Percentiles rank a stretch among this genome's conserved stretches.
Evolutionary conservation across 495 filamentous ascomycete genomes (phyloP).

Genomic region (Margaritispora aquatica): DNA sequence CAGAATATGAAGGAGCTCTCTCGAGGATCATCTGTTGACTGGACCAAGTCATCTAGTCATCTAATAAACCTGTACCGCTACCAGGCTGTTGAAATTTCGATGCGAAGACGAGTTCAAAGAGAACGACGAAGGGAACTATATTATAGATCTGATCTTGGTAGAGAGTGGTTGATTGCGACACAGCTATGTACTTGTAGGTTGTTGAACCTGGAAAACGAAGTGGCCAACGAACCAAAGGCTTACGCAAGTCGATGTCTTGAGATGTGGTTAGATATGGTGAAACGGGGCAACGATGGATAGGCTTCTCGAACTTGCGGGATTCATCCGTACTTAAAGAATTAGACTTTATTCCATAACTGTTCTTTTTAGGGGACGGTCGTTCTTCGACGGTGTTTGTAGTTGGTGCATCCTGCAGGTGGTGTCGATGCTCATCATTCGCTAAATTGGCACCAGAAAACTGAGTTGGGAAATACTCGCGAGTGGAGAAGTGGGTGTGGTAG

Average conservation of each 20-base stretch:
- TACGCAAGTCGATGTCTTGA: not conserved
- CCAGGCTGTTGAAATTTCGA: not conserved
- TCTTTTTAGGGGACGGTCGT: not conserved
- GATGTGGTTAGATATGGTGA: no score
- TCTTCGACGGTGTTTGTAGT: not conserved
- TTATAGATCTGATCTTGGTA: not conserved
- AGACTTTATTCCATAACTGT: not conserved
- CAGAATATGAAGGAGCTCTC: not conserved
- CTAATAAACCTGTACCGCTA: not conserved
- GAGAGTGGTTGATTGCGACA: not conserved
- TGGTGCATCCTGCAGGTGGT: not conserved
- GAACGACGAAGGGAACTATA: not conserved
- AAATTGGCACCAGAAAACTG: not conserved
- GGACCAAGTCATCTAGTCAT: not conserved
- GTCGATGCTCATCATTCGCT: not conserved
- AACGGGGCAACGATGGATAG: no score
- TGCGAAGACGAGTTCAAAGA: no score
- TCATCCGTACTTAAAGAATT: not conserved
- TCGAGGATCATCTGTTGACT: not conserved
- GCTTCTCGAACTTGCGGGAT: not conserved
- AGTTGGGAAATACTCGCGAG: slow-evolving; percentile 13
- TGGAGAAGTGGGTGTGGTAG: not conserved
- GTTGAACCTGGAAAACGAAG: not conserved
- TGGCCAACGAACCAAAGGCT: not conserved
- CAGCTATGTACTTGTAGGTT: not conserved